Conservation (phyloP, 768 basidiomycete species). For the Cyclocybe aegerita region DNA sequence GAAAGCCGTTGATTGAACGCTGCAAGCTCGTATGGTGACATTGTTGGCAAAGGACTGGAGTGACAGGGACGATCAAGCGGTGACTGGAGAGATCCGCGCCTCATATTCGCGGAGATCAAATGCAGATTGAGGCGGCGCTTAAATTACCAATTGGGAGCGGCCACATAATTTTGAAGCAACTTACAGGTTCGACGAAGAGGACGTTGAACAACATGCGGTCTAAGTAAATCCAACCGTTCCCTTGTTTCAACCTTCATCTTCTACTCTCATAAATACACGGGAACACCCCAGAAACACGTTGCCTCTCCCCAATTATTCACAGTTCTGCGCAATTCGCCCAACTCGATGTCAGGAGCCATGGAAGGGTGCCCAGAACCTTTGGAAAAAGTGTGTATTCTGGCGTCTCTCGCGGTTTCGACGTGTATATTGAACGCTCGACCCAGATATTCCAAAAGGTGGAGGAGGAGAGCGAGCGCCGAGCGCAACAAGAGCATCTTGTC, state of each 20-base stretch:
- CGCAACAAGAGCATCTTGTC: constrained; percentile 29
- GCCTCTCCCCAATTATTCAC: neutral
- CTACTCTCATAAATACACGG: neutral
- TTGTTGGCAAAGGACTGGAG: no score
- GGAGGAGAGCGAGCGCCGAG: constrained; percentile 52
- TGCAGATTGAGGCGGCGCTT: no score
- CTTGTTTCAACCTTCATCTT: neutral
- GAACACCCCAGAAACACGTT: neutral
- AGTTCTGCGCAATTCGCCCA: neutral
- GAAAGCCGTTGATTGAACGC: no score
- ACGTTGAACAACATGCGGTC: constrained; percentile 4
- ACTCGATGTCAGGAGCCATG: constrained; percentile 7
- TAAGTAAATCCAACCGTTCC: neutral
- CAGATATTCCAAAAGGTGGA: constrained; percentile 65
- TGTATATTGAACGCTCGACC: neutral
- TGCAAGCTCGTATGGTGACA: no score
- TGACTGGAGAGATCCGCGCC: no score
- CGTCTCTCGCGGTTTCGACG: neutral
- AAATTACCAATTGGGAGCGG: no score
- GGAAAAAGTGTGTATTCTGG: constrained; percentile 25
- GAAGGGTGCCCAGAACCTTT: constrained; percentile 28
- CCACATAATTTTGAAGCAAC: no score
- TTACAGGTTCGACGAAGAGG: no score
- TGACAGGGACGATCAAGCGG: no score
- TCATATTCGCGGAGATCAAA: no score